Evolutionary conservation across 2,329 filamentous ascomycete species (phyloP), one percentile per base, ranked within the genome.

Genomic region (Colletotrichum musicola): DNA sequence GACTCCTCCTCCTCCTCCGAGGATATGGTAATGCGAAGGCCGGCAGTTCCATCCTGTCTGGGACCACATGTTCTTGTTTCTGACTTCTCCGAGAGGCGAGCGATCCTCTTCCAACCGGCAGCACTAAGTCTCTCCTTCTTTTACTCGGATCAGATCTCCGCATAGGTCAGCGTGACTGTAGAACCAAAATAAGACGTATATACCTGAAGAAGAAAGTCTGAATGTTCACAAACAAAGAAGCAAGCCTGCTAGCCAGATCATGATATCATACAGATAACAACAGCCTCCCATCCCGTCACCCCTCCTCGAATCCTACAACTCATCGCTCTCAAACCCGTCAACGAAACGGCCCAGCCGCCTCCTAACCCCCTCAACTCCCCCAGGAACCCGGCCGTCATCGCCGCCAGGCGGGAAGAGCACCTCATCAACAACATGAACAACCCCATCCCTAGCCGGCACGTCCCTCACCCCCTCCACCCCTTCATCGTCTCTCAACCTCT

Each of bases 351-450:
- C 40, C 16, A 69, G 57, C 4, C 18, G 20, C 30, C 27, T 38
- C 46, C 56, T 62, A 7, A 69, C 16, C 25, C 16, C 57, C 44
- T 54, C 44, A 5, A 68, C 51, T 1, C 46, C 4, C 18, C 57
- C 9, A 18, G 1, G 30, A 2, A 20, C 18, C 1, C 12, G 13
- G 5, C 6, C 49, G 2, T 9, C 40, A 18, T 0, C n/a, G 7
- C 4, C 54, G 14, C 13, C 18, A 20, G 56, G 42, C 13, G 67
- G 63, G 4, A 69, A 12, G 9, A 69, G 38, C 5, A 69, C 25
- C 13, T 25, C 27, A 3, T 69, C 63, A 16, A 69, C 3, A 16
- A 69, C 38, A 12, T 69, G 67, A 18, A 69, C 42, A 7, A 68
- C 46, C 3, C 67, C 67, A 22, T 62, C 38, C 46, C 63, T 46